phyloP scores from a whole-genome alignment of 2,329 filamentous ascomycete genomes.

The Apiospora saccharicola region DNA sequence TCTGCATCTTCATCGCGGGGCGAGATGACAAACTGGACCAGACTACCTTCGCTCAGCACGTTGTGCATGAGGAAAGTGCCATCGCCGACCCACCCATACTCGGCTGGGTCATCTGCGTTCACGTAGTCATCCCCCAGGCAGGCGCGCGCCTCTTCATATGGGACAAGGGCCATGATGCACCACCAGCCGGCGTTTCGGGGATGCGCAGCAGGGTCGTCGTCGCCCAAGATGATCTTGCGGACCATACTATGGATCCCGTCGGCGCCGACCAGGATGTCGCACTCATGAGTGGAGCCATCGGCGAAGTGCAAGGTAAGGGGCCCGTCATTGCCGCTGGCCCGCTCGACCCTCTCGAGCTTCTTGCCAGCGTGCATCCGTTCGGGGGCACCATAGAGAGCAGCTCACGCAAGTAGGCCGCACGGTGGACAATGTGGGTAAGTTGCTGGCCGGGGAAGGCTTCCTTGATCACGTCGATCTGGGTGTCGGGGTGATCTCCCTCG shows the following conservation, averaged over 20 bases:
- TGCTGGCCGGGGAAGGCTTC: slow-evolving; percentile 13
- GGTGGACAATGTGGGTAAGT: slow-evolving; percentile 33
- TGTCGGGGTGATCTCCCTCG: slow-evolving; percentile 6
- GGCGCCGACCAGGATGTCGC: slow-evolving; percentile 28
- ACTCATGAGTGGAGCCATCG: slow-evolving; percentile 12
- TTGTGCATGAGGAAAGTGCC: not conserved
- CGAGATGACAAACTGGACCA: not conserved
- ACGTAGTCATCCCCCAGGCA: not conserved
- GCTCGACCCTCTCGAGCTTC: slow-evolving; percentile 25
- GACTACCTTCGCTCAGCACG: not conserved
- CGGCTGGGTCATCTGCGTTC: not conserved
- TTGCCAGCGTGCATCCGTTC: slow-evolving; percentile 29
- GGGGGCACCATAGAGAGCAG: slow-evolving; percentile 30
- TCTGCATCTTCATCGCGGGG: not conserved
- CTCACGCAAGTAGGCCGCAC: slow-evolving; percentile 32
- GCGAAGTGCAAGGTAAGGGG: not conserved
- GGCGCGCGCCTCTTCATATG: not conserved
- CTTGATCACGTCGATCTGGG: slow-evolving; percentile 28
- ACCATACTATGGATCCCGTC: slow-evolving; percentile 28
- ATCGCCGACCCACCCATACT: not conserved
- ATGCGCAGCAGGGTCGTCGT: not conserved
- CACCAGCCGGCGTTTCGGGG: not conserved
- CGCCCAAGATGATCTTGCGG: not conserved
- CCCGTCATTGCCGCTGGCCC: not conserved
- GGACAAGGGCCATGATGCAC: not conserved